Base-by-base conservation (phyloP, 345 rosid species). In the Gossypium anomalum region DNA sequence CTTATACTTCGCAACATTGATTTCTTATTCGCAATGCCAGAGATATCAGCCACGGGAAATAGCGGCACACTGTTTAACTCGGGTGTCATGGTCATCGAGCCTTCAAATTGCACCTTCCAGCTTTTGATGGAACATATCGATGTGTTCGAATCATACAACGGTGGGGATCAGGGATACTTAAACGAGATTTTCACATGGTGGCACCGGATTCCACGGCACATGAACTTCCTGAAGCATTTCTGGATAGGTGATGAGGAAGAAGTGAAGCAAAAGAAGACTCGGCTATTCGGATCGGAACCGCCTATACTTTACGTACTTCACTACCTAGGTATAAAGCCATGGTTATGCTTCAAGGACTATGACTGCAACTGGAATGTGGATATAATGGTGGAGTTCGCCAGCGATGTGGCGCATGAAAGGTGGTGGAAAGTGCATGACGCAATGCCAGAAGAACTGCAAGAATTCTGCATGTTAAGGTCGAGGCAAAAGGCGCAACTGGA, bases 361-460 rank as follows among this genome's bases (percentile, higher is more conserved):
- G 98, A 94, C 79, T 94, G 20, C 56, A 52, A 52, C 56, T 52
- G 56, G 56, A 52, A 52, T 16, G 56, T 52, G 56, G 56, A 52
- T n/a, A 52, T 52, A 52, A 51, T 52, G 56, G 9, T 15, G 56
- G 56, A 16, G 56, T 52, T 52, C 7, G 20, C 8, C 19, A 52
- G 56, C n/a, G 20, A 52, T 16, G 56, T 52, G 19, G 56, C 1
- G 1, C 53, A 49, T 13, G 14, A 12, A 14, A 81, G 78, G 61
- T 94, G 98, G 98, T 92, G 98, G 98, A 91, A 78, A 74, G 96
- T 89, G 72, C 98, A 92, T 20, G 97, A 94, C 75, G 86, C 92
- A 20, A 94, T 94, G 97, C 59, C 59, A 0, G 59, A 55, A 55
- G 22, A n/a, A 56, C 60, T 56, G 60, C 60, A 20, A 9, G 25